Evolutionary conservation across 208 protist species (phyloP).

Genomic region (Lotmaria passim): DNA sequence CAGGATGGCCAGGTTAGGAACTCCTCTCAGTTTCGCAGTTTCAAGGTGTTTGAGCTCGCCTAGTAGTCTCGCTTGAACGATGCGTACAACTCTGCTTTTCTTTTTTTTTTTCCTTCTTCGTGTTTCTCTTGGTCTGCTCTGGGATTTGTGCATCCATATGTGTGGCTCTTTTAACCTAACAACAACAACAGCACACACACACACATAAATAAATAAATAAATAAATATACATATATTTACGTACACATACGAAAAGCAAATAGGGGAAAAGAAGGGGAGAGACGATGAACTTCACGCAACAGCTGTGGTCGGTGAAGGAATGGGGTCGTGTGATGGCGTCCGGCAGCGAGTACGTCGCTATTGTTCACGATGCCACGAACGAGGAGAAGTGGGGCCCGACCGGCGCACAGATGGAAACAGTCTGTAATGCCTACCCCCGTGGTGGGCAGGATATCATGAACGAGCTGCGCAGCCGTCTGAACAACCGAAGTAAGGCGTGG

Average conservation of each 20-base stretch:
- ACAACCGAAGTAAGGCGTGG: slow-evolving; percentile 87
- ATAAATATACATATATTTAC: slow-evolving; percentile 8
- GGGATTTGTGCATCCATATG: not conserved
- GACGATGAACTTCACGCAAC: slow-evolving; percentile 63
- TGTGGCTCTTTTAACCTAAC: not conserved
- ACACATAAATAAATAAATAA: not conserved
- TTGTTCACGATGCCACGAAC: slow-evolving; percentile 86
- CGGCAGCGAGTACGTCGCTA: slow-evolving; percentile 67
- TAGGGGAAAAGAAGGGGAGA: not conserved
- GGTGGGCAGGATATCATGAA: slow-evolving; percentile 75
- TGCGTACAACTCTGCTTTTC: not conserved
- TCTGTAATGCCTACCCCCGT: slow-evolving; percentile 73
- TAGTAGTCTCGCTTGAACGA: no score
- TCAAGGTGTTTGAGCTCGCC: no score
- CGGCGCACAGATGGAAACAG: slow-evolving; percentile 85
- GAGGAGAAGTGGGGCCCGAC: slow-evolving; percentile 92
- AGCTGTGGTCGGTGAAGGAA: slow-evolving; percentile 76
- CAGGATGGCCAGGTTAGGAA: no score
- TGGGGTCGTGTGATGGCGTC: slow-evolving; percentile 81
- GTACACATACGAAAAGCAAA: not conserved
- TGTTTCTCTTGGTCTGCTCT: slow-evolving; percentile 4
- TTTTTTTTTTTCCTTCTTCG: slow-evolving; percentile 13
- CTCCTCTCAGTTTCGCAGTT: no score
- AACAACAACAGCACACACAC: not conserved
- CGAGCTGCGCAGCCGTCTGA: slow-evolving; percentile 80